Base-by-base conservation (phyloP, 116 monocot species). In the Posidonia oceanica region DNA sequence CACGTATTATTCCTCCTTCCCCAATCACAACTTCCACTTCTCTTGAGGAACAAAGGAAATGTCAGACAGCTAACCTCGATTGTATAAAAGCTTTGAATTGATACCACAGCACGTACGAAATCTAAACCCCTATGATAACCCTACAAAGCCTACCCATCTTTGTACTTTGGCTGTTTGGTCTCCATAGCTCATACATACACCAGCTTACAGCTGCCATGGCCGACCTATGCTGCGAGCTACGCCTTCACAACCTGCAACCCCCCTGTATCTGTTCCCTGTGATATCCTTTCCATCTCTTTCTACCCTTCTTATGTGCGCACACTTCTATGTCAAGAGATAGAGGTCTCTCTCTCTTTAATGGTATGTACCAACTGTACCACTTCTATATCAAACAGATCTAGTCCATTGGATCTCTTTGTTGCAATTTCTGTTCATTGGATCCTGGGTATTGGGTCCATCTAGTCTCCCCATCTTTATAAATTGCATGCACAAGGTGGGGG, bases 151-250 rank as follows among this genome's bases (percentile, higher is more conserved):
- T 63, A 63, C 8, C 5, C 57, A 57, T n/a, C 3, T 57, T n/a
- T 57, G 57, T 57, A 8, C 57, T 17, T 2, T 18, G 18, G 15
- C 14, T 56, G n/a, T 57, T 57, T 10, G 15, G 20, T 58, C n/a
- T n/a, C n/a, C n/a, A n/a, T n/a, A n/a, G n/a, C n/a, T 7, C 58
- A 58, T 20, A 58, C 21, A 17, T n/a, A 20, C 64, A 20, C 37
- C 64, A 4, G 37, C 6, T 17, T 17, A 16, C 57, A 64, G 39
- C 64, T 64, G 64, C 64, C 68, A 68, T 53, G 52, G 68, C 52
- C 68, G 52, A 18, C 68, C 68, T 68, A 68, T 8, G 14, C 68
- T 68, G 68, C 16, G 16, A 18, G 56, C 55, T 69, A 69, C 56
- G 8, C 37, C 54, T 16, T 29, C 57, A 15, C 13, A 17, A 48